phyloP scores from a whole-genome alignment of 2,329 filamentous ascomycete species.

The Neurospora sp. region DNA sequence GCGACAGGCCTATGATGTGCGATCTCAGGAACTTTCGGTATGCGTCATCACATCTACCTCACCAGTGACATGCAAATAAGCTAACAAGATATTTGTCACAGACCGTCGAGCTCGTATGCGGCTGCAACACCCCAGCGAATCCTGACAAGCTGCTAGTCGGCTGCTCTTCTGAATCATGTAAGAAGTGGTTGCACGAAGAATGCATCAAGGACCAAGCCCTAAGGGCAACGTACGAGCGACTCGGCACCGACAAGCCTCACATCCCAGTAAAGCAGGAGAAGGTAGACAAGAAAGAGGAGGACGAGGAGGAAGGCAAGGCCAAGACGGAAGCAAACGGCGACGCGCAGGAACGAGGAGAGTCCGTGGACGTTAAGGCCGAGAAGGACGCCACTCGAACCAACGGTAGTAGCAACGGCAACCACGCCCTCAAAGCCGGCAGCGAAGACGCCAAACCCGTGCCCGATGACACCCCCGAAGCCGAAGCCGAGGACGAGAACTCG shows the following conservation, averaged over 20 bases:
- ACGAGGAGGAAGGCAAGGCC: constrained; percentile 23
- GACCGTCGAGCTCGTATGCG: constrained; percentile 47
- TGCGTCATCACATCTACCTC: constrained; percentile 15
- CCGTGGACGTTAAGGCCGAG: constrained; percentile 42
- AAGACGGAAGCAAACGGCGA: background rate
- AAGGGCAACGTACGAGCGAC: constrained; percentile 35
- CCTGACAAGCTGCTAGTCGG: constrained; percentile 50
- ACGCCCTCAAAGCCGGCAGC: constrained; percentile 25
- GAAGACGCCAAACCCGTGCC: constrained; percentile 15
- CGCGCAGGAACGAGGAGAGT: constrained; percentile 27
- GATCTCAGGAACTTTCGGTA: constrained; percentile 49
- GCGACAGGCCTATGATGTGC: constrained; percentile 52
- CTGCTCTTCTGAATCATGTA: constrained; percentile 44
- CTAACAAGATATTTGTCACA: constrained; percentile 15
- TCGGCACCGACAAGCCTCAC: constrained; percentile 43
- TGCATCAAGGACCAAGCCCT: constrained; percentile 50
- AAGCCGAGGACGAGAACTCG: constrained; percentile 9
- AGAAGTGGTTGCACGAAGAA: constrained; percentile 53
- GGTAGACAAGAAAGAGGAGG: constrained; percentile 22
- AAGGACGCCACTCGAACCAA: constrained; percentile 22
- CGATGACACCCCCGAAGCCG: constrained; percentile 13
- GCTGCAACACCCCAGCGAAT: constrained; percentile 50
- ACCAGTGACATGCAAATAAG: constrained; percentile 14
- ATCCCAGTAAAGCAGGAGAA: constrained; percentile 29
- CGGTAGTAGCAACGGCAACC: constrained; percentile 24